Percentiles rank a stretch among this genome's conserved stretches.
Conservation (phyloP, 495 filamentous ascomycete genomes). For the Penicillium alfredii region DNA sequence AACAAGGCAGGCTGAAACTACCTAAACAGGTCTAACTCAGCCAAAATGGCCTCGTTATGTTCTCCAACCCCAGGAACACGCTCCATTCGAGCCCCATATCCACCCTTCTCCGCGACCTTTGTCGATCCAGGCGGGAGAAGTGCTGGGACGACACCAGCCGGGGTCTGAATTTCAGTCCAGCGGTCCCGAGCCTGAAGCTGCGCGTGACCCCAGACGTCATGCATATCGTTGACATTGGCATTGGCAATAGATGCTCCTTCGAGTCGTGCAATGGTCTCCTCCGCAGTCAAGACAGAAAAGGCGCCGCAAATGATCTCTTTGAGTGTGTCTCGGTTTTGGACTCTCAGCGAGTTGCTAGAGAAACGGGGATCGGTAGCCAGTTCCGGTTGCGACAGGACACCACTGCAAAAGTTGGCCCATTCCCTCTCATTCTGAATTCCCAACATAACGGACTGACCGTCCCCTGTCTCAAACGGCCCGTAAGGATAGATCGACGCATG, state of each 20-base stretch:
- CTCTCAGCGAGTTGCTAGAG: conserved; percentile 28
- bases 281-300: conserved; percentile 25
- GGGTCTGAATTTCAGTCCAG: conserved; percentile 43
- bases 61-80: conserved; percentile 36
- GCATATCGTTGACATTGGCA: conserved; percentile 46
- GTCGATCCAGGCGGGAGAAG: conserved; percentile 38
- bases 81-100: conserved; percentile 24
- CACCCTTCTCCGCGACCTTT: conserved; percentile 9
- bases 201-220: conserved; percentile 43
- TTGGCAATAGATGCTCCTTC: conserved; percentile 40
- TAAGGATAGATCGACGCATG: conserved; percentile 50
- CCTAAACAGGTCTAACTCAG: conserved; percentile 24
- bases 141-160: conserved; percentile 33
- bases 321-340: conserved; percentile 29
- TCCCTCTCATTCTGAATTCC: conserved; percentile 51
- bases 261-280: conserved; percentile 26
- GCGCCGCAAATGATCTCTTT: conserved; percentile 25
- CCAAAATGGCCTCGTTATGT: conserved; percentile 35
- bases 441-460: conserved; percentile 44
- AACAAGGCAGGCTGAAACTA: too few species aligned
- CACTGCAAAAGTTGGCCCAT: conserved; percentile 42
- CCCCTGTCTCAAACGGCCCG: conserved; percentile 45
- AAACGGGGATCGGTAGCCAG: conserved; percentile 33
- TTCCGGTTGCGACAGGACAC: conserved; percentile 28
- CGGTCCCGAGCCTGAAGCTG: conserved; percentile 39